These are phyloP conservation scores for Starmera quercuum DNA, from an alignment of 805 yeast genomes.

Conservation along the genomic window DNA sequence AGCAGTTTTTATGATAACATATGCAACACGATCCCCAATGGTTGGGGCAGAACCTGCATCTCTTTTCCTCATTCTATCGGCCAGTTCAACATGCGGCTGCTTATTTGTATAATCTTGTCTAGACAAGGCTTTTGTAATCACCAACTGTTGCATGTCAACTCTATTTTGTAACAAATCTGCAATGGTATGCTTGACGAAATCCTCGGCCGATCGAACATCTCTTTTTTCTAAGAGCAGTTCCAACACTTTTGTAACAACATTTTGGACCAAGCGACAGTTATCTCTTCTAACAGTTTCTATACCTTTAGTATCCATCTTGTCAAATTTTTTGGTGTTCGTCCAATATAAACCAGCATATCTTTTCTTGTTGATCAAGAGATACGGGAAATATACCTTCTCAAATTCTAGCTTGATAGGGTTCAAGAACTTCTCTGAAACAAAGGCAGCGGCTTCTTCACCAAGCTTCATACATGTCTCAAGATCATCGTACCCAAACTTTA, in stretches of 20 bases:
- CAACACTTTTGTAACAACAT: conserved; percentile 87
- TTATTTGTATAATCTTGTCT: conserved; percentile 85
- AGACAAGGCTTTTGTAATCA: conserved; percentile 88
- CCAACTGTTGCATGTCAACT: conserved; percentile 87
- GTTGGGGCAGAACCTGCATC: conserved; percentile 97
- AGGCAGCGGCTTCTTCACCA: conserved; percentile 92
- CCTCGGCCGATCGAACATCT: conserved; percentile 77
- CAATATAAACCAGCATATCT: conserved; percentile 96
- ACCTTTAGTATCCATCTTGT: conserved; percentile 97
- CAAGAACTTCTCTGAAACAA: conserved; percentile 69
- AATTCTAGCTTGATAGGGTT: conserved; percentile 92
- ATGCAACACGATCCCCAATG: conserved; percentile 96
- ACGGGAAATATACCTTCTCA: conserved; percentile 95
- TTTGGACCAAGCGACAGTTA: conserved; percentile 89
- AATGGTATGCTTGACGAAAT: conserved; percentile 78
- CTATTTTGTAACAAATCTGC: conserved; percentile 87
- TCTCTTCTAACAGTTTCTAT: conserved; percentile 98
- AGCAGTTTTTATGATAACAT: conserved; percentile 79
- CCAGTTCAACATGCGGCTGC: conserved; percentile 95
- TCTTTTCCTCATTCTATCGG: conserved; percentile 92
- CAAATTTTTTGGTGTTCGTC: conserved; percentile 88
- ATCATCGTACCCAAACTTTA: conserved; percentile 83
- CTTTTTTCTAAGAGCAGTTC: conserved; percentile 81
- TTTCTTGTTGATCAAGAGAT: conserved; percentile 87
- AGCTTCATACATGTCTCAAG: conserved; percentile 78